These are phyloP conservation scores for Mollisiaceae sp. DNA, from an alignment of 2,329 filamentous ascomycete species.

Conservation along the genomic window DNA sequence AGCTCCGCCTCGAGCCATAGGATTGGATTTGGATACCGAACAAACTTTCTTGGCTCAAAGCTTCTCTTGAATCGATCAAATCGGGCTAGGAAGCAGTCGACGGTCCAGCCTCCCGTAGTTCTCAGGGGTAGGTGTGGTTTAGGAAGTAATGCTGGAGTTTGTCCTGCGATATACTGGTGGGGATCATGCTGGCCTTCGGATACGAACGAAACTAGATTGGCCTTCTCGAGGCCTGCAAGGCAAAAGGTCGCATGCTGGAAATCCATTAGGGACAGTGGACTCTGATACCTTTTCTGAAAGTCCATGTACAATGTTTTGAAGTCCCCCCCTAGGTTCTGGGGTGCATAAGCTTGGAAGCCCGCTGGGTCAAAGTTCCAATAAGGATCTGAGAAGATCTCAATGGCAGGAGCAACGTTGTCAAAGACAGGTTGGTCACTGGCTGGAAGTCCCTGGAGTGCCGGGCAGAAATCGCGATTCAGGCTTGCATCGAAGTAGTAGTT, in stretches of 20 bases:
- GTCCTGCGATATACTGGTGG: neutral
- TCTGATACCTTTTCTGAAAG: neutral
- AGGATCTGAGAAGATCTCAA: neutral
- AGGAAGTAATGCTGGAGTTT: neutral
- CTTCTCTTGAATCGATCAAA: conserved; percentile 15
- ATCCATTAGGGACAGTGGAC: neutral
- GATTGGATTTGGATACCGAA: conserved; percentile 21
- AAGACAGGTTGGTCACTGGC: neutral
- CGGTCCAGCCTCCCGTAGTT: conserved; percentile 22
- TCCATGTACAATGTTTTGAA: neutral
- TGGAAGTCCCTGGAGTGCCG: neutral
- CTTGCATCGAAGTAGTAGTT: conserved; percentile 3
- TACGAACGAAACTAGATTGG: conserved; percentile 19
- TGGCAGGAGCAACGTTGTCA: neutral
- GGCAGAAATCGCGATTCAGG: neutral
- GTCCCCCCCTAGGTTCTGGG: neutral
- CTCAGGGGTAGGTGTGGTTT: conserved; percentile 1
- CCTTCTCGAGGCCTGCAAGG: conserved; percentile 17
- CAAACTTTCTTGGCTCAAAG: conserved; percentile 10
- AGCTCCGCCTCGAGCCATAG: conserved; percentile 24
- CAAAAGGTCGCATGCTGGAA: conserved; percentile 24
- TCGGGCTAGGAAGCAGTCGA: conserved; percentile 25
- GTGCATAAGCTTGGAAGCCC: conserved; percentile 9
- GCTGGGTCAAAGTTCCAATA: conserved; percentile 10
- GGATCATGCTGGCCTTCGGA: conserved; percentile 14